Percentiles rank a stretch among this genome's conserved stretches.
phyloP scores from a whole-genome alignment of 2,329 filamentous ascomycete species.

The Neofusicoccum sp. region DNA sequence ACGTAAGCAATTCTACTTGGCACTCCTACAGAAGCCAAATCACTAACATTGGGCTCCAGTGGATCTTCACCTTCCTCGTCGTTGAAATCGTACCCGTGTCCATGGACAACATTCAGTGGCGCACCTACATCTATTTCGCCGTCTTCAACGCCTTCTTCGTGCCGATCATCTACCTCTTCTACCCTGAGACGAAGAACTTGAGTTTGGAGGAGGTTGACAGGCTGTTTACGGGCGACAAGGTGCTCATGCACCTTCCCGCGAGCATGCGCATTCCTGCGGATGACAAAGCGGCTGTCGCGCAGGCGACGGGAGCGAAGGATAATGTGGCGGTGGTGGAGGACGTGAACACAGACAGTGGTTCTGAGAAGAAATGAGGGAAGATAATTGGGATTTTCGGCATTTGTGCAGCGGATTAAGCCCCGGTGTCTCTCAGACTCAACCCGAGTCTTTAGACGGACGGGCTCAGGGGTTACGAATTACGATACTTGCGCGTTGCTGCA shows the following conservation, averaged over 20 bases:
- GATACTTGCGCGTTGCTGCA: too few species aligned
- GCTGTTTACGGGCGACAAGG: slow-evolving; percentile 41
- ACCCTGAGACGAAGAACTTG: slow-evolving; percentile 54
- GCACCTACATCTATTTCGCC: slow-evolving; percentile 22
- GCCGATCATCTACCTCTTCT: slow-evolving; percentile 47
- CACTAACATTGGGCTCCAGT: slow-evolving; percentile 39
- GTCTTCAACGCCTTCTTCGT: slow-evolving; percentile 34
- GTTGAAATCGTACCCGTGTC: slow-evolving; percentile 42
- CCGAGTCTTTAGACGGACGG: too few species aligned
- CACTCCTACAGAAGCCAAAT: slow-evolving; percentile 37
- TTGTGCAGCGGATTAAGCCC: too few species aligned
- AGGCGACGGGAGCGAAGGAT: not conserved
- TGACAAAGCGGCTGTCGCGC: not conserved
- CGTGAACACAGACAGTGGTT: not conserved
- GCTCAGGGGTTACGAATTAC: too few species aligned
- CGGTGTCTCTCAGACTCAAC: too few species aligned
- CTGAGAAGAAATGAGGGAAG: not conserved
- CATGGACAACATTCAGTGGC: slow-evolving; percentile 33
- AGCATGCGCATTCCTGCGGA: slow-evolving; percentile 20
- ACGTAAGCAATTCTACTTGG: slow-evolving; percentile 25
- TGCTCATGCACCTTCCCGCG: slow-evolving; percentile 19
- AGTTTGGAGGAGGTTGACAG: slow-evolving; percentile 54
- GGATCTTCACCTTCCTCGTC: slow-evolving; percentile 31
- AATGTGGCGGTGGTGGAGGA: not conserved
- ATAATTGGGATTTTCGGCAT: too few species aligned